Evolutionary conservation across 768 basidiomycete genomes (phyloP), one percentile per base, ranked within the genome.

Genomic region (Collybia mongolica): DNA sequence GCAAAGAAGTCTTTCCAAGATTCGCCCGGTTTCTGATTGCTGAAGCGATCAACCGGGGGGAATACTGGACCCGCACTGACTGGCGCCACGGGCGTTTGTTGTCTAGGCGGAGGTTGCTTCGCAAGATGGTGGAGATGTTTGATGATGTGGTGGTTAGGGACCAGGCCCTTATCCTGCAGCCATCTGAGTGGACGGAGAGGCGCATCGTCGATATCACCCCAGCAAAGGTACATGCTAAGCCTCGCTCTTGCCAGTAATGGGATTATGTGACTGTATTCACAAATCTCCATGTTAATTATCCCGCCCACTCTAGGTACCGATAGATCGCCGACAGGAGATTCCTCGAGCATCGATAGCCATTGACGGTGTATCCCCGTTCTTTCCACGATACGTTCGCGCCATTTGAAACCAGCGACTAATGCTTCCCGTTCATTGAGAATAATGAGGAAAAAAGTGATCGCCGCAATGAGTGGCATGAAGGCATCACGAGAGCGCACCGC

Each of bases 381-480:
- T 5, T 7, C 18, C 29, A 56, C 19, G 2, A 56, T 46, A 1
- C 32, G 11, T 2, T 46, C 40, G 15, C 55, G 39, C 57, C 56
- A 57, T 1, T 53, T 24, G 19, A 44, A 51, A 14, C 35, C 23
- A 12, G 19, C 2, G 1, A 18, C 26, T 8, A 12, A 39, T 8
- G 3, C 36, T 23, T 55, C 28, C 18, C 29, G 3, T 1, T 35
- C 18, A n/a, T 39, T 20, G 7, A 52, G 20, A 5, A 58, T 26
- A n/a, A 52, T 6, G n/a, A 48, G 44, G n/a, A 39, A 18, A 19
- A 51, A 29, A 20, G 56, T 23, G 3, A 57, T 18, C 11, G 46
- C 17, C 3, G 51, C 56, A 23, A 58, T 58, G 19, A 58, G 44
- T 18, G 54, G 56, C 11, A 55, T 8, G 42, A 58, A 54, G 1